Conservation (phyloP, 805 yeast genomes). For the Kluyveromyces nonfermentans region DNA sequence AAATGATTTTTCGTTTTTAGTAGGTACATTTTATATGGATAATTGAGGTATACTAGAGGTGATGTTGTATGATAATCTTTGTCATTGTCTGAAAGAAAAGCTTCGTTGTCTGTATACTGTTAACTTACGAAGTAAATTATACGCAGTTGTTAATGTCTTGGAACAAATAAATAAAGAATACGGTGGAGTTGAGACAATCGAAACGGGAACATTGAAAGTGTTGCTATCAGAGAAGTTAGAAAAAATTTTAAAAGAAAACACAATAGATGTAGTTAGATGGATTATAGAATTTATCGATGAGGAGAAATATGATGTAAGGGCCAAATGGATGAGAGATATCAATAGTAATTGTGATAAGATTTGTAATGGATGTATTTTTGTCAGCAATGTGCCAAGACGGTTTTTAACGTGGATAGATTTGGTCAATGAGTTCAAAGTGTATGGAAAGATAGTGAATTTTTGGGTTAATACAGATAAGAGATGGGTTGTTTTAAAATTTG, state of each 20-base stretch:
- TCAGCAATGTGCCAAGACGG: slow-evolving; percentile 3
- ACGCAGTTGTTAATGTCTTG: neutral
- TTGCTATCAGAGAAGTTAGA: neutral
- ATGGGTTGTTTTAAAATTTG: slow-evolving; percentile 6
- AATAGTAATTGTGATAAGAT: neutral
- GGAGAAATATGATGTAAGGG: neutral
- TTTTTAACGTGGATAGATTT: neutral
- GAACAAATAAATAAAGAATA: neutral
- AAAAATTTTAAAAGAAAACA: neutral
- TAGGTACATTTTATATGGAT: too few relatives aligned
- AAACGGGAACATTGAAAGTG: too few relatives aligned
- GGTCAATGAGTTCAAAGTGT: slow-evolving; percentile 5
- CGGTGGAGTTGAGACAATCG: neutral
- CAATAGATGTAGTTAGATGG: neutral
- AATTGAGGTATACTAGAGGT: too few relatives aligned
- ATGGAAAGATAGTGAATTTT: slow-evolving; percentile 5
- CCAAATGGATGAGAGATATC: neutral
- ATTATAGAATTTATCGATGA: neutral
- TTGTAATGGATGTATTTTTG: neutral
- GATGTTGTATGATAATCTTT: neutral
- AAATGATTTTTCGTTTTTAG: too few relatives aligned
- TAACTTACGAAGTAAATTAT: neutral
- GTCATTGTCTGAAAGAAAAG: neutral
- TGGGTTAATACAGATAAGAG: slow-evolving; percentile 3
- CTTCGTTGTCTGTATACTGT: neutral